A percentile compares a stretch with the other conserved stretches of the same genome.
Evolutionary conservation across 2,329 filamentous ascomycete species (phyloP).

Genomic region (Ophiostoma angusticollis): DNA sequence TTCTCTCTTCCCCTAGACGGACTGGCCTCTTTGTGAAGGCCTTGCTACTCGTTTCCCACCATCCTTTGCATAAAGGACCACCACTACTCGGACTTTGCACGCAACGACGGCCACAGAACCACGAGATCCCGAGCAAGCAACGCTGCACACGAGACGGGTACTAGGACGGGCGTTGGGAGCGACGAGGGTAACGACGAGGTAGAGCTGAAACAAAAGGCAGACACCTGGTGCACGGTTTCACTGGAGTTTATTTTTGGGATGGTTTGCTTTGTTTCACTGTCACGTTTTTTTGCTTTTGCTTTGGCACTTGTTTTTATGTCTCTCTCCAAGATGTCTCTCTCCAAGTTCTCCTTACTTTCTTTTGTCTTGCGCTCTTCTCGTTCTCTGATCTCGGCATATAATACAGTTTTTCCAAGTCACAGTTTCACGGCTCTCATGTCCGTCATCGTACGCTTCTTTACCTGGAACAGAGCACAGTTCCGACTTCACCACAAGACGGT

Average conservation of each 20-base stretch:
- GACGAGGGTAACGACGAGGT: too few species aligned
- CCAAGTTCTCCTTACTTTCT: neutral
- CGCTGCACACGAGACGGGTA: too few species aligned
- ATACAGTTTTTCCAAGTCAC: slow-evolving; percentile 5
- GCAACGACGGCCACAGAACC: too few species aligned
- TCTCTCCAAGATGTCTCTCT: neutral
- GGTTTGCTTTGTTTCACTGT: neutral
- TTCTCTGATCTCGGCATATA: slow-evolving; percentile 3
- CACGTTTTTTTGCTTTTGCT: neutral
- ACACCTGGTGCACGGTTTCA: too few species aligned
- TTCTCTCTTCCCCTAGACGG: neutral
- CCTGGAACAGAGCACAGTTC: too few species aligned
- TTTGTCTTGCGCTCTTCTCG: neutral
- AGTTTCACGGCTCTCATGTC: too few species aligned
- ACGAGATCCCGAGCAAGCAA: too few species aligned
- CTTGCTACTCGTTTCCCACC: neutral
- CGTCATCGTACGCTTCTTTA: too few species aligned
- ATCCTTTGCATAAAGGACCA: neutral
- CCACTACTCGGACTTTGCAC: too few species aligned
- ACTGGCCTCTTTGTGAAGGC: neutral
- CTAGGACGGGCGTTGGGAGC: too few species aligned
- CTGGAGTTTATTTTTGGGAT: too few species aligned
- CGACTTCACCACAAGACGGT: slow-evolving; percentile 18
- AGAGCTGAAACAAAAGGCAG: too few species aligned
- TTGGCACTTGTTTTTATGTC: neutral